A percentile compares a stretch with the other conserved stretches of the same genome.
Conservation (phyloP, 805 yeast species). For the Teunomyces atbi region DNA sequence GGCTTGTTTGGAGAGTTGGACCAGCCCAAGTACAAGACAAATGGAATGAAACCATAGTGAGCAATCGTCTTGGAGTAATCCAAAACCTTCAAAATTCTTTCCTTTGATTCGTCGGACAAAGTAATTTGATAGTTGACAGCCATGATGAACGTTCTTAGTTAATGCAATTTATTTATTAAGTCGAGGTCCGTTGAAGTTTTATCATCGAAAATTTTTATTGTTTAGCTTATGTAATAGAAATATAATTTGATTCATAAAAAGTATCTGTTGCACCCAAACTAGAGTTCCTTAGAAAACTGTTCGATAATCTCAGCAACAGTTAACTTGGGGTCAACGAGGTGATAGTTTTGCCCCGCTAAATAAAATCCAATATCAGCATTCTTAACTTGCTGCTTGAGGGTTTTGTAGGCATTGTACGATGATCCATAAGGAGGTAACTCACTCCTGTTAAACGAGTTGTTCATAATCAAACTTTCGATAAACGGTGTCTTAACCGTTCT, state of each 20-base stretch:
- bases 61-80: conserved; percentile 83
- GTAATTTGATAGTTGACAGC: conserved; percentile 26
- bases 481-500: conserved; percentile 38
- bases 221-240: background rate
- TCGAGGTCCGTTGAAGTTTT: background rate
- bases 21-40: conserved; percentile 80
- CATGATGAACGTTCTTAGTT: background rate
- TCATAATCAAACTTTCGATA: conserved; percentile 18
- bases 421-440: conserved; percentile 37
- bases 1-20: conserved; percentile 79
- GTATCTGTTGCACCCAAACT: conserved; percentile 10
- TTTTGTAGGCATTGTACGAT: conserved; percentile 31
- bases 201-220: conserved; percentile 5
- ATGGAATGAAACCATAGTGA: conserved; percentile 97
- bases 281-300: conserved; percentile 17
- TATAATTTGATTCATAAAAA: conserved; percentile 8
- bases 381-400: conserved; percentile 13
- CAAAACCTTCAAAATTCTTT: conserved; percentile 80
- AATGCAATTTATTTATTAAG: background rate
- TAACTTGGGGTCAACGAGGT: conserved; percentile 17
- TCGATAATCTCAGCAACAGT: conserved; percentile 23
- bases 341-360: conserved; percentile 36
- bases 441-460: conserved; percentile 1
- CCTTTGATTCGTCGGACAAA: conserved; percentile 56
- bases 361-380: conserved; percentile 25